Evolutionary conservation across 805 yeast genomes (phyloP).

Genomic region (Metschnikowia sp.): DNA sequence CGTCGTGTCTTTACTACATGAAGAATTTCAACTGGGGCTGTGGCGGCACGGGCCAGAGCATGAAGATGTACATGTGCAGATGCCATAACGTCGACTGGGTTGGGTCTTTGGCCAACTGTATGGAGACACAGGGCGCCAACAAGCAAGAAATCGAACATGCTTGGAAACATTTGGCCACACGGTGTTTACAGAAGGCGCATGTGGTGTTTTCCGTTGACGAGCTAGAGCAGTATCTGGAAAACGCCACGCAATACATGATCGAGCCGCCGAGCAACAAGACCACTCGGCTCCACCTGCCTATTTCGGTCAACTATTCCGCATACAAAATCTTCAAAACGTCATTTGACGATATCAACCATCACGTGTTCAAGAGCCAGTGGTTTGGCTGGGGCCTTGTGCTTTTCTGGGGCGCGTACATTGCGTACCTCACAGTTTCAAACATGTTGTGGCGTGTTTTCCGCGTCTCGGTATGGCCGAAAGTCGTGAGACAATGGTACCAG

Average conservation of each 20-base stretch:
- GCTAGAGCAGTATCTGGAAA: slow-evolving; percentile 9
- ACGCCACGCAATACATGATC: slow-evolving; percentile 15
- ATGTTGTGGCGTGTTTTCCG: slow-evolving; percentile 11
- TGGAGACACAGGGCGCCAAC: slow-evolving; percentile 13
- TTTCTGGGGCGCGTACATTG: slow-evolving; percentile 15
- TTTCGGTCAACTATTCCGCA: slow-evolving; percentile 12
- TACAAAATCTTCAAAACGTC: slow-evolving; percentile 11
- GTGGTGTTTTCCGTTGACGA: slow-evolving; percentile 10
- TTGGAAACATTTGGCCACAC: slow-evolving; percentile 14
- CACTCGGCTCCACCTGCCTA: slow-evolving; percentile 9
- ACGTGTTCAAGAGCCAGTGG: slow-evolving; percentile 20
- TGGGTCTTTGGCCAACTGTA: slow-evolving; percentile 18
- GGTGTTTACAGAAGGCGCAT: slow-evolving; percentile 16
- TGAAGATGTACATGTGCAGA: slow-evolving; percentile 17
- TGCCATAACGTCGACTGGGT: slow-evolving; percentile 19
- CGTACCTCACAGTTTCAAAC: slow-evolving; percentile 12
- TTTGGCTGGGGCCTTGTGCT: slow-evolving; percentile 19
- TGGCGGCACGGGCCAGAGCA: slow-evolving; percentile 21
- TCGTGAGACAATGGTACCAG: slow-evolving; percentile 7
- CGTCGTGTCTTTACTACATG: slow-evolving; percentile 19
- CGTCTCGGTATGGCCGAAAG: slow-evolving; percentile 10
- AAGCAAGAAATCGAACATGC: slow-evolving; percentile 11
- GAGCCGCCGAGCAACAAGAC: slow-evolving; percentile 10
- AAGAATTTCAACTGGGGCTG: slow-evolving; percentile 20
- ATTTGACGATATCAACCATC: slow-evolving; percentile 18